Percentiles rank a stretch among this genome's conserved stretches.
Conservation (phyloP, 768 basidiomycete species). For the Chalciporus sphaerocephalus region DNA sequence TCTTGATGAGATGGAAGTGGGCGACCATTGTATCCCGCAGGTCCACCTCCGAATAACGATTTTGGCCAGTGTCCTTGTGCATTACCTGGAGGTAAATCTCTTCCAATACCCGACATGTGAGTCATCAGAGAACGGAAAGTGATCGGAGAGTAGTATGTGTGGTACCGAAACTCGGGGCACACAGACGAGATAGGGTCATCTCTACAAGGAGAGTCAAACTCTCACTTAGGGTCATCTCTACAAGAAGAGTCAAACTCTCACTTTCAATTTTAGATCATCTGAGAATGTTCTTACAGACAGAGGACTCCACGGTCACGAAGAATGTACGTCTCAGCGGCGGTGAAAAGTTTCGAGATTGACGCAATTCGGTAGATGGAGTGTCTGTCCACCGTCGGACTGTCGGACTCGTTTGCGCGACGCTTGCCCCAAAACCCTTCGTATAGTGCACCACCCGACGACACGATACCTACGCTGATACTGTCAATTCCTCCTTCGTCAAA, state of each 20-base stretch:
- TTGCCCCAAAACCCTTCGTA: conserved; percentile 44
- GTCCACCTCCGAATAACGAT: conserved; percentile 22
- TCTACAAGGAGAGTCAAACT: conserved; percentile 17
- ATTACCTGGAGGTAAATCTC: conserved; percentile 35
- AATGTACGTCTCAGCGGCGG: conserved; percentile 44
- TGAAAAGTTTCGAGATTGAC: conserved; percentile 50
- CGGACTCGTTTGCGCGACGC: conserved; percentile 42
- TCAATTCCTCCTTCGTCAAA: conserved; percentile 39
- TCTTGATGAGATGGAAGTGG: conserved; percentile 30
- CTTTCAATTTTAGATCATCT: too few relatives aligned
- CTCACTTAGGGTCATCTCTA: conserved; percentile 47
- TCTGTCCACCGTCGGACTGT: conserved; percentile 28
- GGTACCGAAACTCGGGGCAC: conserved; percentile 20
- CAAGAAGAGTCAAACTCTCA: background rate
- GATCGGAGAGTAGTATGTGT: conserved; percentile 27
- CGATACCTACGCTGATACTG: conserved; percentile 46
- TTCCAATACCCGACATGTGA: conserved; percentile 34
- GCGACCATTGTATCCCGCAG: conserved; percentile 28
- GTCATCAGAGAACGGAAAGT: conserved; percentile 41
- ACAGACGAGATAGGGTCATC: conserved; percentile 44
- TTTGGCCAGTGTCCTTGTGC: conserved; percentile 39
- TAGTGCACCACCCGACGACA: conserved; percentile 33
- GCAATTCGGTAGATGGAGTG: conserved; percentile 51
- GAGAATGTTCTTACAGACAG: conserved; percentile 28
- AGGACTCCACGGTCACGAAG: conserved; percentile 43